Percentiles rank a stretch among this genome's conserved stretches.
phyloP scores from a whole-genome alignment of 2,329 filamentous ascomycete species.

The Epichloe elymi region DNA sequence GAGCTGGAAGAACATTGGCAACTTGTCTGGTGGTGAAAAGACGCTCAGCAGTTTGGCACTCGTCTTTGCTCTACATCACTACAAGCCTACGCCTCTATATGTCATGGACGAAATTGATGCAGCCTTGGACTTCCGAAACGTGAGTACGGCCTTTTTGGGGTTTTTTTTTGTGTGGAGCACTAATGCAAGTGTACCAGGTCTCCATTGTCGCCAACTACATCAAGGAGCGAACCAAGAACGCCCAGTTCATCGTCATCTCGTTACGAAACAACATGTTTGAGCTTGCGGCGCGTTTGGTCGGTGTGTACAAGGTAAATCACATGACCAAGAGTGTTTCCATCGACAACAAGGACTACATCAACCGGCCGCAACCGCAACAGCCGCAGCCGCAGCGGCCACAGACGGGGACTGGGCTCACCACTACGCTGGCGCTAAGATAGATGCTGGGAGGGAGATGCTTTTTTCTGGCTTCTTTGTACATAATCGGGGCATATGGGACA shows the following conservation, averaged over 20 bases:
- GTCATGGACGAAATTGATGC: conserved; percentile 99
- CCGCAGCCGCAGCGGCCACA: conserved; percentile 16
- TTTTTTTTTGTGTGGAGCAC: neutral
- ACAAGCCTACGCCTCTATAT: conserved; percentile 93
- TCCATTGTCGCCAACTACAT: conserved; percentile 98
- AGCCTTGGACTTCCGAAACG: conserved; percentile 93
- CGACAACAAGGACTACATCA: conserved; percentile 69
- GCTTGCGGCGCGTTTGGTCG: conserved; percentile 84
- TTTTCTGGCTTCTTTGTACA: conserved; percentile 1
- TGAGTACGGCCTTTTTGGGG: conserved; percentile 40
- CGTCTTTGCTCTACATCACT: conserved; percentile 97
- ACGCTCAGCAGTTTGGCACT: conserved; percentile 84
- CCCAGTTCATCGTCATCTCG: conserved; percentile 97
- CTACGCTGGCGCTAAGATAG: conserved; percentile 23
- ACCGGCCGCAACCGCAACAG: conserved; percentile 22
- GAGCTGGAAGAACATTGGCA: conserved; percentile 98
- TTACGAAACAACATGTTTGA: conserved; percentile 99
- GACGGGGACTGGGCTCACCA: conserved; percentile 16
- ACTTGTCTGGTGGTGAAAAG: conserved; percentile 93
- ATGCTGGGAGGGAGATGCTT: neutral
- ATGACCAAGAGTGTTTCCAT: conserved; percentile 92
- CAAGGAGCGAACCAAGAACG: conserved; percentile 98
- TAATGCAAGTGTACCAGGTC: conserved; percentile 40
- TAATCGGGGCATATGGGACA: neutral
- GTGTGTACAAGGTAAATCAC: conserved; percentile 98